Conservation (phyloP, 2,329 filamentous ascomycete genomes). For the Phoma sp. region DNA sequence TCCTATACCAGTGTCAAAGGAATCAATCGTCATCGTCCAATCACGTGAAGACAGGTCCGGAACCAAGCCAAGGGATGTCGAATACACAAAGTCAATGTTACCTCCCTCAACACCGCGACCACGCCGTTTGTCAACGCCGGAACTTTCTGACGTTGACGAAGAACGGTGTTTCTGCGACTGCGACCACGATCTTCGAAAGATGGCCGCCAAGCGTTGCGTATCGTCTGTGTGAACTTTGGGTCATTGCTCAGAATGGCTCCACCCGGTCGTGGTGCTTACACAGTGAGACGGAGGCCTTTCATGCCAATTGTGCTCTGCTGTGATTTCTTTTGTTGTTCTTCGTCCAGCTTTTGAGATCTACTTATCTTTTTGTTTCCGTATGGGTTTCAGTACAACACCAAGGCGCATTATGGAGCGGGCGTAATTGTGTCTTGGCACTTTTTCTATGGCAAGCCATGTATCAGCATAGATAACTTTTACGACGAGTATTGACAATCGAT, state of each 20-base stretch:
- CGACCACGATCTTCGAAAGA: conserved; percentile 16
- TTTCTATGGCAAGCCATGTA: background rate
- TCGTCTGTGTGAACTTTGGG: conserved; percentile 6
- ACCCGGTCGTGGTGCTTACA: no score
- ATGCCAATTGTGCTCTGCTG: no score
- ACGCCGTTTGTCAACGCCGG: conserved; percentile 42
- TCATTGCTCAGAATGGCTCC: no score
- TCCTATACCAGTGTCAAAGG: background rate
- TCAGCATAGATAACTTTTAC: background rate
- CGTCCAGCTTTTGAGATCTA: no score
- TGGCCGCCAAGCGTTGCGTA: conserved; percentile 25
- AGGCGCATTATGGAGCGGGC: no score
- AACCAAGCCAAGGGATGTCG: background rate
- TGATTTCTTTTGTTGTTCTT: no score
- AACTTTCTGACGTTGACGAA: conserved; percentile 35
- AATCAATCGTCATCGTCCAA: conserved; percentile 22
- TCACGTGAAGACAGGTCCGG: conserved; percentile 20
- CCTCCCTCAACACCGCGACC: conserved; percentile 43
- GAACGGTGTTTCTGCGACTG: conserved; percentile 44
- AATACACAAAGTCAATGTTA: conserved; percentile 8
- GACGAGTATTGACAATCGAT: background rate
- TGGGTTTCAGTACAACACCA: no score
- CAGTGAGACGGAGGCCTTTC: no score
- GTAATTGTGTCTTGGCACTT: no score
- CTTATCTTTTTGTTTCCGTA: no score